Conservation (phyloP, 2,329 filamentous ascomycete genomes). For the Fusarium robinianum region DNA sequence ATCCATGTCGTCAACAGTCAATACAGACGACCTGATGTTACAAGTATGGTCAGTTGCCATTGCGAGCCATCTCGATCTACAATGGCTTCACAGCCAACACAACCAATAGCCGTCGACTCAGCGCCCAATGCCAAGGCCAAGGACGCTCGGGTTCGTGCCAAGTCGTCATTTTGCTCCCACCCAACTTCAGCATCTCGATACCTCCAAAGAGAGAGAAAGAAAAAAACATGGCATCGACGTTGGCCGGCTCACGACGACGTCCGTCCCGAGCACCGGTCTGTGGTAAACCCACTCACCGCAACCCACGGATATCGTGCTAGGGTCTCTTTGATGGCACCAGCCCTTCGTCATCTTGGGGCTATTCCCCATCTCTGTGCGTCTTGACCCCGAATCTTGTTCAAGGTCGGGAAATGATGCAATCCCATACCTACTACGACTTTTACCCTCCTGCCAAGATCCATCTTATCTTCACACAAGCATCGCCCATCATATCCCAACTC, state of each 20-base stretch:
- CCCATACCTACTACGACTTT: conserved; percentile 1
- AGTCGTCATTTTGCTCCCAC: no score
- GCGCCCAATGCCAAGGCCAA: conserved; percentile 24
- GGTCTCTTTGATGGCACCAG: conserved; percentile 12
- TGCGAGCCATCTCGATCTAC: conserved; percentile 23
- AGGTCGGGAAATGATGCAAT: conserved; percentile 24
- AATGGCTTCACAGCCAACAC: conserved; percentile 6
- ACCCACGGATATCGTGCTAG: no score
- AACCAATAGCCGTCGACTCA: no score
- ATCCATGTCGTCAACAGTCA: no score
- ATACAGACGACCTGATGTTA: no score
- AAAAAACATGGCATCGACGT: no score
- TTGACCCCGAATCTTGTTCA: neutral
- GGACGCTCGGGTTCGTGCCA: no score
- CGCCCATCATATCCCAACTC: conserved; percentile 19
- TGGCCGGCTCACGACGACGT: no score
- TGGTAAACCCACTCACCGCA: no score
- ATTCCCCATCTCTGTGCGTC: neutral
- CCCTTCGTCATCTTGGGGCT: conserved; percentile 11
- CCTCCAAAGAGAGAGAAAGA: no score
- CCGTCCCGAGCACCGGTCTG: no score
- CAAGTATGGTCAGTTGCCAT: conserved; percentile 6
- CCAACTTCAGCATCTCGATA: no score
- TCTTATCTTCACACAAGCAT: conserved; percentile 7
- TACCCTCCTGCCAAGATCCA: conserved; percentile 4